Evolutionary conservation across 164 flowering plant species (phyloP).

Genomic region (Platanus orientalis): DNA sequence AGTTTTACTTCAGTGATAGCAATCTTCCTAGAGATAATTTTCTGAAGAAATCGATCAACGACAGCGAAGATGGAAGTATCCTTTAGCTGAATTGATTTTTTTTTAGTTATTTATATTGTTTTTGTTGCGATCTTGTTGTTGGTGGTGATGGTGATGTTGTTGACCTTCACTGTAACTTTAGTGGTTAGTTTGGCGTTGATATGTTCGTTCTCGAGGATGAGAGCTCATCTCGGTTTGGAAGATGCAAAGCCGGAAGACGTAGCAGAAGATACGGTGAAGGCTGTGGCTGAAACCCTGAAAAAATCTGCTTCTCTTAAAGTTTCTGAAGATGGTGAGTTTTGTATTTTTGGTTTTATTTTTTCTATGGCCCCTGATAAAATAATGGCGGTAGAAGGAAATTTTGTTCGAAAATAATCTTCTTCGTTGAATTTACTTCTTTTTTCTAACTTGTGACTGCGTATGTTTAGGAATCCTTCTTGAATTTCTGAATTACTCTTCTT

Average conservation of each 20-base stretch:
- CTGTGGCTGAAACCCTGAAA: slow-evolving; percentile 69
- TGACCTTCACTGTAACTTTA: slow-evolving; percentile 38
- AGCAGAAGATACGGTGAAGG: slow-evolving; percentile 55
- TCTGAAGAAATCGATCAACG: slow-evolving; percentile 50
- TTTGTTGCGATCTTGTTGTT: background rate
- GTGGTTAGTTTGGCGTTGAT: slow-evolving; percentile 92
- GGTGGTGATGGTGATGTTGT: background rate
- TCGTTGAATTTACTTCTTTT: no score
- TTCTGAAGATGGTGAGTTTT: slow-evolving; percentile 77
- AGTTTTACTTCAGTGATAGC: slow-evolving; percentile 94
- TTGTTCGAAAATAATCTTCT: no score
- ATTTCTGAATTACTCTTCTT: no score
- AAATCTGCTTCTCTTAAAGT: slow-evolving; percentile 58
- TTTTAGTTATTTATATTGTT: background rate
- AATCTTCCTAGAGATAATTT: slow-evolving; percentile 84
- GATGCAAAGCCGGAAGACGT: slow-evolving; percentile 54
- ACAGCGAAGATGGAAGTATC: slow-evolving; percentile 88
- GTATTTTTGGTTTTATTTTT: background rate
- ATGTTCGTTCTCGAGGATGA: slow-evolving; percentile 86
- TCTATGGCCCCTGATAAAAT: background rate
- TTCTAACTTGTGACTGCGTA: no score
- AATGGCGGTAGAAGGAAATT: no score
- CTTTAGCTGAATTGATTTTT: slow-evolving; percentile 15
- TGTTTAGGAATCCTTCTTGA: no score
- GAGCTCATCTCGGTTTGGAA: slow-evolving; percentile 59